Conservation (phyloP, 352 stramenopile species). For the Blastocystis sp. region DNA sequence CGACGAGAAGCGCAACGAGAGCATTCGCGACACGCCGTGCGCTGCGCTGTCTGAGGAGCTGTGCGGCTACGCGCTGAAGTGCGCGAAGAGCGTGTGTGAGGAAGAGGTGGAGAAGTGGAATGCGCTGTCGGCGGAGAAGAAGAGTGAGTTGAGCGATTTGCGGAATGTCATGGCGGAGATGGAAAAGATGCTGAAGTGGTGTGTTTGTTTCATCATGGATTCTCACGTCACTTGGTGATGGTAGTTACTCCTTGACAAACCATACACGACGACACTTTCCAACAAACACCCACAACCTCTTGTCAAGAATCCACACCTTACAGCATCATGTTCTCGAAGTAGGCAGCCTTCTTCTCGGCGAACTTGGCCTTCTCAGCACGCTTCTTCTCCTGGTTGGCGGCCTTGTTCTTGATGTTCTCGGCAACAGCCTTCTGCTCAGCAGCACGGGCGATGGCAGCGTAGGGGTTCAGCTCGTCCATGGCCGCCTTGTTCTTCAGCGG, state of each 20-base stretch:
- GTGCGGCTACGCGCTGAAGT: neutral
- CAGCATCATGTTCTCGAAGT: slow-evolving; percentile 76
- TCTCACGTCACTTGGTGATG: neutral
- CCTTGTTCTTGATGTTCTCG: slow-evolving; percentile 84
- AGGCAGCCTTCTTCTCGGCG: slow-evolving; percentile 77
- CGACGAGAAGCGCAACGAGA: slow-evolving; percentile 26
- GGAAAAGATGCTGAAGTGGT: neutral
- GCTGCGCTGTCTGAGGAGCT: neutral
- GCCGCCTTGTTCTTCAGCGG: slow-evolving; percentile 89
- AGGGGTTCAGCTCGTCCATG: slow-evolving; percentile 93
- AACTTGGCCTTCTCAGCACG: slow-evolving; percentile 81
- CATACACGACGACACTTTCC: neutral
- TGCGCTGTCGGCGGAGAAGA: neutral
- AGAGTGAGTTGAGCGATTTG: neutral
- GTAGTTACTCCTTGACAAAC: neutral
- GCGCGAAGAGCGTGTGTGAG: neutral
- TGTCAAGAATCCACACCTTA: slow-evolving; percentile 36
- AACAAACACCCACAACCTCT: neutral
- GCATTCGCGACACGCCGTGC: neutral
- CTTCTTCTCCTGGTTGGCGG: slow-evolving; percentile 79
- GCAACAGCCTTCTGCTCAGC: slow-evolving; percentile 83
- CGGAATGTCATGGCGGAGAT: slow-evolving; percentile 9
- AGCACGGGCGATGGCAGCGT: slow-evolving; percentile 86
- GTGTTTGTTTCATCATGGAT: neutral
- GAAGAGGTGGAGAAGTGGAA: neutral